Conservation (phyloP, 2,329 filamentous ascomycete species). For the Fusarium buharicum region DNA sequence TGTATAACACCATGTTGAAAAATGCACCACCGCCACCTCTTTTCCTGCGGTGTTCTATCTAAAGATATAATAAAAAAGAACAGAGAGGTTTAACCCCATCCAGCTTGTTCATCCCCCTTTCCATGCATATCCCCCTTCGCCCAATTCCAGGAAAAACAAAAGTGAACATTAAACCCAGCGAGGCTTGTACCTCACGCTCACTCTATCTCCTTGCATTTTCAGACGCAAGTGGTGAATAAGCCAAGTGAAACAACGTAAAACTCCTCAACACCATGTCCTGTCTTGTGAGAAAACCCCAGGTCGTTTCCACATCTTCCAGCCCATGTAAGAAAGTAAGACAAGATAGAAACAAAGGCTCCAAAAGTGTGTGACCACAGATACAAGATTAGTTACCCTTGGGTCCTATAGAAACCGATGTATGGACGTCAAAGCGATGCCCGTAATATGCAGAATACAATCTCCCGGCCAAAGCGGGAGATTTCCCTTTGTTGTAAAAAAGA, state of each 20-base stretch:
- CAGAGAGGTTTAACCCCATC: conserved; percentile 1
- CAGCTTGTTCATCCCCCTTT: conserved; percentile 11
- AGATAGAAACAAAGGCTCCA: conserved; percentile 3
- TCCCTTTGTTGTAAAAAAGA: conserved; percentile 6
- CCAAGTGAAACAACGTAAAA: conserved; percentile 6
- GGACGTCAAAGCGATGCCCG: conserved; percentile 3
- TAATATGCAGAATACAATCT: conserved; percentile 24
- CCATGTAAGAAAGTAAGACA: not conserved
- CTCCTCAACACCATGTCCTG: conserved; percentile 28
- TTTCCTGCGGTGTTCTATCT: conserved; percentile 21
- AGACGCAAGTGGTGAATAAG: conserved; percentile 3
- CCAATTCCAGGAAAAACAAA: conserved; percentile 16
- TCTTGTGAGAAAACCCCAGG: conserved; percentile 13
- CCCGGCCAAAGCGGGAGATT: conserved; percentile 22
- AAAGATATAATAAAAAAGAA: conserved; percentile 6
- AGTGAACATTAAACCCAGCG: conserved; percentile 3
- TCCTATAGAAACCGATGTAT: not conserved
- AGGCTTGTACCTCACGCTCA: not conserved
- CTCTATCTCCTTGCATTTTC: not conserved
- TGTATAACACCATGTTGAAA: conserved; percentile 12
- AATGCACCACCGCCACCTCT: conserved; percentile 12
- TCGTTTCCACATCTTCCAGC: conserved; percentile 3
- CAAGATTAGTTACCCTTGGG: not conserved
- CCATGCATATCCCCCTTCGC: conserved; percentile 9
- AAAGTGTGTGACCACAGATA: conserved; percentile 13